Percentiles rank a stretch among this genome's conserved stretches.
Conservation (phyloP, 208 protist species). For the Leishmania gerbilli region DNA sequence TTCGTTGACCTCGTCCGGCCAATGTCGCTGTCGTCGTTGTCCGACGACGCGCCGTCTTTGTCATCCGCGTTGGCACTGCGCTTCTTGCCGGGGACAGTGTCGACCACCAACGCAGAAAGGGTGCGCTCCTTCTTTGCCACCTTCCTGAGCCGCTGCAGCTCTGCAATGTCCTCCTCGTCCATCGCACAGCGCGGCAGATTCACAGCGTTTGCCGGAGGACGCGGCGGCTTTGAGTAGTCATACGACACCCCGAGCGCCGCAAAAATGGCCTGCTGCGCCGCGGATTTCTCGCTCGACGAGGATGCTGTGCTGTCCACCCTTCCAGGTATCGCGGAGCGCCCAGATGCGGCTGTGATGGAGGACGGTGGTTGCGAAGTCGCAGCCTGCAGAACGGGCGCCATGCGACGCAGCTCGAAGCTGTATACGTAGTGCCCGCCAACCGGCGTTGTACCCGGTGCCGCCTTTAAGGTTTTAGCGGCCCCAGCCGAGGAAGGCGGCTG, state of each 20-base stretch:
- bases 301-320: background rate
- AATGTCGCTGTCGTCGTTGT: background rate
- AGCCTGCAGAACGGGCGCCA: conserved; percentile 62
- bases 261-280: conserved; percentile 32
- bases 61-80: background rate
- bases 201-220: conserved; percentile 17
- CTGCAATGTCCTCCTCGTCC: conserved; percentile 47
- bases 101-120: conserved; percentile 1
- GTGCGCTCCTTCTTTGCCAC: conserved; percentile 54
- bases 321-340: background rate
- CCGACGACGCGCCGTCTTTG: background rate
- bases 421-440: conserved; percentile 45
- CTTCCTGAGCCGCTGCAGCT: conserved; percentile 37
- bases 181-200: conserved; percentile 27
- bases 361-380: no score
- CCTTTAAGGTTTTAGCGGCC: background rate
- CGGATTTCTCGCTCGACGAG: background rate
- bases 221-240: conserved; percentile 42
- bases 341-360: background rate
- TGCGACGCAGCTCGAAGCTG: conserved; percentile 90
- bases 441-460: background rate
- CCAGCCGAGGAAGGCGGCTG: background rate
- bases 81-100: background rate
- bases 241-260: conserved; percentile 51
- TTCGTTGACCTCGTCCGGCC: background rate